These are phyloP conservation scores for Nyssa sinensis DNA, from an alignment of 148 eudicot species.

Conservation along the genomic window DNA sequence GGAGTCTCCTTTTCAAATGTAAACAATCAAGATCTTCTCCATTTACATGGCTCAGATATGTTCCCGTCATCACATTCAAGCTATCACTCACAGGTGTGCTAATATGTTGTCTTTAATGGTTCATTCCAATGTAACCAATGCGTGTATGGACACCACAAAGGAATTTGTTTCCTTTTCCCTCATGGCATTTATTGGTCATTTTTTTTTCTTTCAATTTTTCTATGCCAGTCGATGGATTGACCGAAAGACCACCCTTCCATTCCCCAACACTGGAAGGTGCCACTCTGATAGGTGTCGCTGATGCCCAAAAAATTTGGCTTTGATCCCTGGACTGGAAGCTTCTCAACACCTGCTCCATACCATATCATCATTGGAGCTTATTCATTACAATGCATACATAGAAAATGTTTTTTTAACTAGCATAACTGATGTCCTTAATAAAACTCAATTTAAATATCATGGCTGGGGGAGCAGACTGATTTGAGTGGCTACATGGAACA, in stretches of 20 bases:
- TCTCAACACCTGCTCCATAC: neutral
- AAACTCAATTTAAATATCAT: neutral
- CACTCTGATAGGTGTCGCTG: neutral
- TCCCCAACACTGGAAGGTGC: neutral
- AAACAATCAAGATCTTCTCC: constrained; percentile 51
- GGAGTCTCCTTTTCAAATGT: constrained; percentile 42
- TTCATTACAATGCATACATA: neutral
- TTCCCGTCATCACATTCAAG: constrained; percentile 49
- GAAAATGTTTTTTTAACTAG: neutral
- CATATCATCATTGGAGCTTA: neutral
- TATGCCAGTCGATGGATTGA: neutral
- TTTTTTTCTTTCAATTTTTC: neutral
- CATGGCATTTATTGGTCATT: neutral
- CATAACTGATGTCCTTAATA: neutral
- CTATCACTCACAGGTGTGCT: constrained; percentile 53
- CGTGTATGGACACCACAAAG: neutral
- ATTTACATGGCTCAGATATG: constrained; percentile 57
- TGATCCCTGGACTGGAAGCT: neutral
- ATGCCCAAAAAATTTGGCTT: neutral
- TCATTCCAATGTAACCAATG: neutral
- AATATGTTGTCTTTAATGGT: neutral
- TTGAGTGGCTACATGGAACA: neutral
- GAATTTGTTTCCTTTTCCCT: neutral
- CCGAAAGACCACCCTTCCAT: neutral
- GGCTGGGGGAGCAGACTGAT: neutral